Conservation (phyloP, 331 rosid genomes). For the Rhamnella rubrinervis region DNA sequence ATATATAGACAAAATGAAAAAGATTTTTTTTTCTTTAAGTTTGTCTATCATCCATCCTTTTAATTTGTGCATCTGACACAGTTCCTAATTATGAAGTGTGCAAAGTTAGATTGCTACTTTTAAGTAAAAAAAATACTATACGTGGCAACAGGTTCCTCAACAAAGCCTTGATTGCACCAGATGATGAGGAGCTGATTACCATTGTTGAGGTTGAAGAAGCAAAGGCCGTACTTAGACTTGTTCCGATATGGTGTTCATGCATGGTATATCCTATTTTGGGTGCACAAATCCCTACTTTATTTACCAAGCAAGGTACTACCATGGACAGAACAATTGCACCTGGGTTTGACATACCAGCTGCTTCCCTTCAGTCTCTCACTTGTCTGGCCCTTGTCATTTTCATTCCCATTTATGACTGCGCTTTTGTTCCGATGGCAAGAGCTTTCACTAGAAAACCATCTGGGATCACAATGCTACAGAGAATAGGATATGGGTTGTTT, state of each 20-base stretch:
- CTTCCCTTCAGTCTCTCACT: conserved; percentile 15
- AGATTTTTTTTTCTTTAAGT: no score
- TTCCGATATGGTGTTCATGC: conserved; percentile 19
- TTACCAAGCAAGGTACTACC: conserved; percentile 26
- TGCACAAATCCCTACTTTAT: conserved; percentile 18
- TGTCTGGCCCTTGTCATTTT: not conserved
- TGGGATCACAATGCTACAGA: conserved; percentile 28
- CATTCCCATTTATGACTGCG: conserved; percentile 23
- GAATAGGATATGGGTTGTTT: conserved; percentile 29
- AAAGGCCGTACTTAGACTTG: conserved; percentile 23
- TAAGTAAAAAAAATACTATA: not conserved
- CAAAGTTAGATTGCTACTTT: no score
- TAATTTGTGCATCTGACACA: no score
- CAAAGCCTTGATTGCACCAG: conserved; percentile 19
- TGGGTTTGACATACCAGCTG: conserved; percentile 21
- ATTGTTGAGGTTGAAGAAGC: conserved; percentile 28
- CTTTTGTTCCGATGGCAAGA: conserved; percentile 12
- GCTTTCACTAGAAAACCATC: conserved; percentile 14
- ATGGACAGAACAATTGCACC: conserved; percentile 17
- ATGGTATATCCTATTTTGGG: conserved; percentile 9
- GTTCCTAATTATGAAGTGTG: no score
- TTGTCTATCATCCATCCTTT: no score
- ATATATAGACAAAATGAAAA: no score
- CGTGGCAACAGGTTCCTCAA: conserved; percentile 7
- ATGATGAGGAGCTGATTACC: not conserved